These are phyloP conservation scores for Oidium heveae DNA, from an alignment of 2,329 filamentous ascomycete species.

Conservation along the genomic window DNA sequence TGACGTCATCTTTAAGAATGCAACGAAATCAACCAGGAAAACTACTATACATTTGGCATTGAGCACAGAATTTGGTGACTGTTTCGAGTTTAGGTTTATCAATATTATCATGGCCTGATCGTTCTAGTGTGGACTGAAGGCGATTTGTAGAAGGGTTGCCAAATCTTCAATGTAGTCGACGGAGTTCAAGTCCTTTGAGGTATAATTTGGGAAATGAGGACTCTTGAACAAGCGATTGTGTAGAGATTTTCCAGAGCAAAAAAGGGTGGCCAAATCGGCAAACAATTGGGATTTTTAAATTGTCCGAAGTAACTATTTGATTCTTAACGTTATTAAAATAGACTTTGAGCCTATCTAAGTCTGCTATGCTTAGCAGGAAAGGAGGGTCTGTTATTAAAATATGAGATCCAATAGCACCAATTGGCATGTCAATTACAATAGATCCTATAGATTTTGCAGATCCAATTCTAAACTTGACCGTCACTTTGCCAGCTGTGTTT, in stretches of 20 bases:
- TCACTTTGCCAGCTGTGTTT: not conserved
- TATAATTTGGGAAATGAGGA: not conserved
- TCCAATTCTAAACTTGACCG: not conserved
- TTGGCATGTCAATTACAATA: not conserved
- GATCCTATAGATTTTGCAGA: not conserved
- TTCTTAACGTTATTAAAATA: not conserved
- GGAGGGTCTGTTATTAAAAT: not conserved
- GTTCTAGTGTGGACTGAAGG: not conserved
- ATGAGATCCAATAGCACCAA: not conserved
- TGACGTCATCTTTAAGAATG: not conserved
- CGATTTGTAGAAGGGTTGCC: not conserved
- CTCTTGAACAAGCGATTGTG: not conserved
- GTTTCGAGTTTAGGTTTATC: not conserved
- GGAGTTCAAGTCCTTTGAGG: not conserved
- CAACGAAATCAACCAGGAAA: not conserved
- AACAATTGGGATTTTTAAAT: not conserved
- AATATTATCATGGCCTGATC: not conserved
- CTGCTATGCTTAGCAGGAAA: not conserved
- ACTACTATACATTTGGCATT: not conserved
- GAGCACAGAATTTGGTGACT: not conserved
- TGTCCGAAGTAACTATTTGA: not conserved
- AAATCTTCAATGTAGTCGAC: not conserved
- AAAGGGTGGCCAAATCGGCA: not conserved
- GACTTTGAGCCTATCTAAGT: not conserved
- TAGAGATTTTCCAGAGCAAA: not conserved